A percentile compares a stretch with the other conserved stretches of the same genome.
Evolutionary conservation across 306 rosid genomes (phyloP).

Genomic region (Spatholobus suberectus): DNA sequence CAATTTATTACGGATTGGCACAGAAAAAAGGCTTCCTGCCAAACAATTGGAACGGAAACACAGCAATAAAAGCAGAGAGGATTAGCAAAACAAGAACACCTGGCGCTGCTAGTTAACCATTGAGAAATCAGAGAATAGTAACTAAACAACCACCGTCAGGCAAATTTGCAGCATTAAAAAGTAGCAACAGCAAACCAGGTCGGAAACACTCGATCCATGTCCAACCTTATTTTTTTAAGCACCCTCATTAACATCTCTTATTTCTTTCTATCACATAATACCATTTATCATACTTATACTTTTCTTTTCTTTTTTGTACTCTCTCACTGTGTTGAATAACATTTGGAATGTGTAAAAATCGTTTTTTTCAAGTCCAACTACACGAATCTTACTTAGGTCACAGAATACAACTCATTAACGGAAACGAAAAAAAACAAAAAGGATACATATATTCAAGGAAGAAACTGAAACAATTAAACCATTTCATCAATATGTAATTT

Average conservation of each 20-base stretch:
- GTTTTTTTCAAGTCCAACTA: too few species aligned
- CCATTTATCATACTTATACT: too few species aligned
- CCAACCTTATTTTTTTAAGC: too few species aligned
- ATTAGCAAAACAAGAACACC: neutral
- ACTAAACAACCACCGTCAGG: neutral
- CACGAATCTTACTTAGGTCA: too few species aligned
- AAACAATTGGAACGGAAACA: constrained; percentile 26
- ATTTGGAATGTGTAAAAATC: too few species aligned
- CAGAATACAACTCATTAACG: neutral
- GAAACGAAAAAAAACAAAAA: too few species aligned
- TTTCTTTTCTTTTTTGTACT: too few species aligned
- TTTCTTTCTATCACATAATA: too few species aligned
- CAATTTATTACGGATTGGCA: neutral
- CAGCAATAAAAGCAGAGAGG: constrained; percentile 6
- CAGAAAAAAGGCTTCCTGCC: neutral
- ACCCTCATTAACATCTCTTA: too few species aligned
- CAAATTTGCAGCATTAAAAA: constrained; percentile 2
- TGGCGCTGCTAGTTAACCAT: neutral
- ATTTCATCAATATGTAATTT: neutral
- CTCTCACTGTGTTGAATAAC: too few species aligned
- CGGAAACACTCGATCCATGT: neutral
- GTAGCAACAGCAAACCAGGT: neutral
- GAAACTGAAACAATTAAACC: constrained; percentile 18
- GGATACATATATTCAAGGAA: neutral
- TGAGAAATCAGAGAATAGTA: neutral